Percentiles rank a stretch among this genome's conserved stretches.
Conservation (phyloP, 225 moss, liverwort and hornwort species). For the Straminergon stramineum region DNA sequence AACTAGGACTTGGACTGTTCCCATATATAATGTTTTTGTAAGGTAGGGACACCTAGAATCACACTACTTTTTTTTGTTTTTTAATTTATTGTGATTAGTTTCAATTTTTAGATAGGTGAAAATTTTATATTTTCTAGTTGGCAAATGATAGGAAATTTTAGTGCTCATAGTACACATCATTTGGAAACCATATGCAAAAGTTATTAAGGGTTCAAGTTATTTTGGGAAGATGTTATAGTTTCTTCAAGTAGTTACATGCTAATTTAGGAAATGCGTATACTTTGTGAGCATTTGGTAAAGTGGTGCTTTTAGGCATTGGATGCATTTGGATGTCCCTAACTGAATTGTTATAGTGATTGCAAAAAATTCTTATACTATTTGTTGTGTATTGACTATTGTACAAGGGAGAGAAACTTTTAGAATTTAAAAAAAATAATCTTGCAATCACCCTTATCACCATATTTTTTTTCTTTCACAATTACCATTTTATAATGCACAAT, state of each 20-base stretch:
- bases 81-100: background rate
- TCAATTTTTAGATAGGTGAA: background rate
- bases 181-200: background rate
- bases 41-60: too few species aligned
- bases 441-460: background rate
- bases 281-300: background rate
- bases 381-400: background rate
- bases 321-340: background rate
- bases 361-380: background rate
- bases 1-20: rapidly evolving
- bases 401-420: too few species aligned
- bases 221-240: background rate
- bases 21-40: rapidly evolving
- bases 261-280: background rate
- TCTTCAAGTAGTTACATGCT: too few species aligned
- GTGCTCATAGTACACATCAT: rapidly evolving
- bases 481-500: background rate
- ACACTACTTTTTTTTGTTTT: background rate
- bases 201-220: background rate
- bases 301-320: background rate
- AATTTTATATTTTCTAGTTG: rapidly evolving
- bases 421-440: too few species aligned
- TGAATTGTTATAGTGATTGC: background rate
- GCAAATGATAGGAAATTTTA: background rate
- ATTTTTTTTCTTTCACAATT: background rate